These are phyloP conservation scores for Paraglomus brasilianum DNA, from an alignment of 192 early-diverging fungal genomes.

Conservation along the genomic window DNA sequence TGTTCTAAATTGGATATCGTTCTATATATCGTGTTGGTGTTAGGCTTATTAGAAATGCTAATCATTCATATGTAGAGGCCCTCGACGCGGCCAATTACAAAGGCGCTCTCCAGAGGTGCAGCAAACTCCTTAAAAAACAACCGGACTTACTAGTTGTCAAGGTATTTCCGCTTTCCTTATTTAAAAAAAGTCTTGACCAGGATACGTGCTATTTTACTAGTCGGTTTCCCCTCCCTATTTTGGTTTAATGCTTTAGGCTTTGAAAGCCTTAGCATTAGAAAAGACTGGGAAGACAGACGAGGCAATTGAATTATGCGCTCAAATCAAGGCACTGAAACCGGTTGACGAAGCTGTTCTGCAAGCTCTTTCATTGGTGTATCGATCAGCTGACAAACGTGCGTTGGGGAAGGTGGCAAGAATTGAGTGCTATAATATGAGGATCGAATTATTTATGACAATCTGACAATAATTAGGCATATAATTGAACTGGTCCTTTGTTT, in stretches of 20 bases:
- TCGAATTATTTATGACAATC: neutral
- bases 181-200: neutral
- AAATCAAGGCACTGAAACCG: constrained; percentile 60
- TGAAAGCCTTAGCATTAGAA: constrained; percentile 73
- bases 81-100: constrained; percentile 68
- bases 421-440: neutral
- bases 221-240: neutral
- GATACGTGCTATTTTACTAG: neutral
- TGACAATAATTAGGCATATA: no score
- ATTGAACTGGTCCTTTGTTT: neutral
- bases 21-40: no score
- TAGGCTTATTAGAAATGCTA: no score
- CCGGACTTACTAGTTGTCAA: constrained; percentile 62
- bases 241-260: constrained; percentile 48
- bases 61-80: constrained; percentile 43
- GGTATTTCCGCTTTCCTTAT: constrained; percentile 42
- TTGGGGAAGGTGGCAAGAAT: neutral
- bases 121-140: constrained; percentile 72
- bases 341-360: constrained; percentile 63
- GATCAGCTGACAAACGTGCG: constrained; percentile 54
- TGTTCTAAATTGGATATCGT: neutral
- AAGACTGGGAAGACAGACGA: constrained; percentile 63
- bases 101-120: constrained; percentile 56
- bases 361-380: constrained; percentile 57
- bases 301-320: constrained; percentile 57